These are phyloP conservation scores for Cercophora scortea DNA, from an alignment of 495 filamentous ascomycete genomes.

Conservation along the genomic window DNA sequence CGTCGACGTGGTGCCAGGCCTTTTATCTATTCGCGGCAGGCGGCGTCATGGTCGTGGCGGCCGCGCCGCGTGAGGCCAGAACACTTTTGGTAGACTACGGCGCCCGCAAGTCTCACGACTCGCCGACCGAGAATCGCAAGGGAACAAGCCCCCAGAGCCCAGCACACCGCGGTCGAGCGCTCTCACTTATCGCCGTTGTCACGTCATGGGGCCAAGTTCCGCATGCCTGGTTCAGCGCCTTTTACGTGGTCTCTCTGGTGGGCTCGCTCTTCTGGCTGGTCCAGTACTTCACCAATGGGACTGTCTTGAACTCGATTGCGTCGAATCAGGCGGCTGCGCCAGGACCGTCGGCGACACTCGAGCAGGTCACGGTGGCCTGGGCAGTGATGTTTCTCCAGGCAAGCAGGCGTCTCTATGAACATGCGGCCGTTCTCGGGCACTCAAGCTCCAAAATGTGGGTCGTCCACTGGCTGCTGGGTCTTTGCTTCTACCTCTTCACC, in stretches of 20 bases:
- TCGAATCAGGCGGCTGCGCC: constrained; percentile 17
- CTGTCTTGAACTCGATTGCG: constrained; percentile 36
- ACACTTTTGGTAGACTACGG: constrained; percentile 41
- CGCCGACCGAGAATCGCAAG: background rate
- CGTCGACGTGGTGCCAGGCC: constrained; percentile 36
- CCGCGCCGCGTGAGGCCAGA: constrained; percentile 29
- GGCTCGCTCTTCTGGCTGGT: constrained; percentile 70
- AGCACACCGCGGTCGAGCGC: constrained; percentile 9
- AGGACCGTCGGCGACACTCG: constrained; percentile 45
- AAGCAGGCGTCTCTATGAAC: constrained; percentile 66
- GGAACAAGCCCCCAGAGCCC: background rate
- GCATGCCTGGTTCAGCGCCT: constrained; percentile 80
- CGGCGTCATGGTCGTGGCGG: constrained; percentile 28
- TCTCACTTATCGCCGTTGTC: constrained; percentile 18
- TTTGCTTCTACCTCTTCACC: constrained; percentile 66
- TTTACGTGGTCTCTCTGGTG: constrained; percentile 66
- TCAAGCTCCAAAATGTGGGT: constrained; percentile 71
- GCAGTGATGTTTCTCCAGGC: constrained; percentile 67
- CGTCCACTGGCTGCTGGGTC: constrained; percentile 70
- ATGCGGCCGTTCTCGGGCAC: constrained; percentile 50
- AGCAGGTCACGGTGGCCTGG: constrained; percentile 64
- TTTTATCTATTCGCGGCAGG: constrained; percentile 37
- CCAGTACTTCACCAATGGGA: constrained; percentile 56
- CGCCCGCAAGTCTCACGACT: constrained; percentile 23
- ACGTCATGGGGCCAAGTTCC: constrained; percentile 53